Evolutionary conservation across 2,329 filamentous ascomycete genomes (phyloP), one percentile per base, ranked within the genome.

Genomic region (Hypoxylon sp.): DNA sequence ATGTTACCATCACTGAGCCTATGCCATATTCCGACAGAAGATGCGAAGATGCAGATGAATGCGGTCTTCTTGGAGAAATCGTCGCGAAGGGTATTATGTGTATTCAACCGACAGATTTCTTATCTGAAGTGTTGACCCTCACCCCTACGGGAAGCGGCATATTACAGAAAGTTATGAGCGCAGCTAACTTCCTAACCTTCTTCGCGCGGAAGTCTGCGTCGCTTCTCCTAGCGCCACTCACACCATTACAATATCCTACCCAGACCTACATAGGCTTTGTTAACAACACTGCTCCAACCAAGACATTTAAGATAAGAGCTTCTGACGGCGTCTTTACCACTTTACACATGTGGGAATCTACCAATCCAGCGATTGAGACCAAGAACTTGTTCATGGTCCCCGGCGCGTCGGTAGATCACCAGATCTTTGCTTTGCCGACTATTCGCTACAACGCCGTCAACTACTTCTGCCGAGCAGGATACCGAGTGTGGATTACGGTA

Each of bases 391-490:
- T 91, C 66, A 84, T 91, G 82, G 82, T 91, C 48, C 88, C 88
- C 0, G 89, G 89, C 19, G 88, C 88, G 0, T 82, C 86, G 0
- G 88, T 91, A 0, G 87, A 90, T 75, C 86, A 91, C 71, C 85
- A 88, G 68, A 89, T 91, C 58, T 91, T 83, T 68, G 84, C 88
- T 0, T 81, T 90, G 29, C 88, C 88, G 1, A 91, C 88, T 1
- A 89, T 91, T 60, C 82, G 83, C n/a, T 85, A 84, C 69, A 90
- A 91, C 75, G 83, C 87, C 0, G 83, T 91, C 68, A 88, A 90
- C 74, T 90, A 90, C 78, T 87, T 91, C 75, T 86, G 83, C 2
- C 80, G 84, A 1, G 85, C 84, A 0, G 89, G 89, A 8, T 90
- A 91, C 78, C 83, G 86, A 4, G 86, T 89, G 17, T 90, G 87